Evolutionary conservation across 1,284 basidiomycete species (phyloP).

Genomic region (Cryptococcus neoformans): DNA sequence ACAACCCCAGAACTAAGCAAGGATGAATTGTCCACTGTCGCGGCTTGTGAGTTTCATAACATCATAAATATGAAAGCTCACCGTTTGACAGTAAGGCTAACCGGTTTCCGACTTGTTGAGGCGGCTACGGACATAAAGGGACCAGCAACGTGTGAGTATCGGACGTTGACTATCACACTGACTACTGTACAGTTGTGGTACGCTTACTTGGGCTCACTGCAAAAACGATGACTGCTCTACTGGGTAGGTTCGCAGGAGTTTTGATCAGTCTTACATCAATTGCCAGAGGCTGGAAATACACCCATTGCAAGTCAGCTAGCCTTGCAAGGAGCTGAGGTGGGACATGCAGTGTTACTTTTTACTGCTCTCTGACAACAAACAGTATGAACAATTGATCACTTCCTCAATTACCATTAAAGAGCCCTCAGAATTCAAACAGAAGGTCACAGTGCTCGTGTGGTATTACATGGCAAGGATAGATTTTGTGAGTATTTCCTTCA

Average conservation of each 20-base stretch:
- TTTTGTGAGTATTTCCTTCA: not conserved
- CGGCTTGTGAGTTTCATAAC: not conserved
- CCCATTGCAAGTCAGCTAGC: not conserved
- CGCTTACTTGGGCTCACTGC: not conserved
- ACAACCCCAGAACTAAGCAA: not conserved
- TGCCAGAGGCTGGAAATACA: not conserved
- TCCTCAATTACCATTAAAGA: not conserved
- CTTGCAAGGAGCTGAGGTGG: not conserved
- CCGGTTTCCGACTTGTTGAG: slow-evolving; percentile 1
- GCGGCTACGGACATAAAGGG: slow-evolving; percentile 1
- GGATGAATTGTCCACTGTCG: not conserved
- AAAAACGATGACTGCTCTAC: not conserved
- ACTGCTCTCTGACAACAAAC: not conserved
- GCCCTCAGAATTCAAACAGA: not conserved
- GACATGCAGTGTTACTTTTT: not conserved
- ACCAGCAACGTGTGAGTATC: not conserved
- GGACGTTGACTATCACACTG: not conserved
- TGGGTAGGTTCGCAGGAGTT: not conserved
- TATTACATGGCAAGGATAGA: slow-evolving; percentile 1
- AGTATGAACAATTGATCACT: not conserved
- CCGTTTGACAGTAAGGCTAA: not conserved
- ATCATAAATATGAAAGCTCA: not conserved
- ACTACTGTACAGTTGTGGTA: not conserved
- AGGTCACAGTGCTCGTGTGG: not conserved
- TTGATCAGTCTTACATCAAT: not conserved